A percentile compares a stretch with the other conserved stretches of the same genome.
Conservation (phyloP, 148 eudicot genomes). For the Arctostaphylos glauca region DNA sequence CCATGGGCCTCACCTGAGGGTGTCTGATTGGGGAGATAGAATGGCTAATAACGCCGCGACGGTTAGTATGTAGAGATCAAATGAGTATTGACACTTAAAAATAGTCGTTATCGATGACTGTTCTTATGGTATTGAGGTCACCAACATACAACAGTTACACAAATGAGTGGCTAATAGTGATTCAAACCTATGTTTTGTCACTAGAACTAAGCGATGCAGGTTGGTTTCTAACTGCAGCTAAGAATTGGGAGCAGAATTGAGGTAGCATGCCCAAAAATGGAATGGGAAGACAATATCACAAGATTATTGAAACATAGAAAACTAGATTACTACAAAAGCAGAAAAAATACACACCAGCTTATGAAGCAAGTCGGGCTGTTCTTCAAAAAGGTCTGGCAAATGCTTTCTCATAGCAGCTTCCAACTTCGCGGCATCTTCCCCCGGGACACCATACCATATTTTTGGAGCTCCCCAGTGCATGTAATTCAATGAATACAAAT, state of each 20-base stretch:
- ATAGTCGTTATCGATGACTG: neutral
- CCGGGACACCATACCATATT: slow-evolving; percentile 98
- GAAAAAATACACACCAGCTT: slow-evolving; percentile 61
- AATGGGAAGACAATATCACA: neutral
- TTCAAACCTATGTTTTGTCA: neutral
- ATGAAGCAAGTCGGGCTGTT: slow-evolving; percentile 98
- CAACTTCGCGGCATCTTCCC: slow-evolving; percentile 66
- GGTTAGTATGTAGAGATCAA: neutral
- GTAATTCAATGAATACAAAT: slow-evolving; percentile 86
- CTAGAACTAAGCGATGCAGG: neutral
- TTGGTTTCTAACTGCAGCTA: slow-evolving; percentile 8
- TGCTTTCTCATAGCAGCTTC: slow-evolving; percentile 91
- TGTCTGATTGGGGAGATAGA: neutral
- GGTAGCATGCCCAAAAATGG: neutral
- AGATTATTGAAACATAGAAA: neutral
- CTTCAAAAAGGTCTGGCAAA: slow-evolving; percentile 87
- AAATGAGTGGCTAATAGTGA: neutral
- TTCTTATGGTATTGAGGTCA: neutral
- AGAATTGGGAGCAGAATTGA: neutral
- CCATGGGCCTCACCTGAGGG: neutral
- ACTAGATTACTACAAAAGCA: neutral
- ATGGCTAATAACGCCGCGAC: too few relatives aligned
- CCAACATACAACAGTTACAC: neutral
- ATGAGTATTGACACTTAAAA: neutral
- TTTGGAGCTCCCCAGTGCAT: slow-evolving; percentile 98